Base-by-base conservation (phyloP, 352 stramenopile species). In the Phytophthora rubi region DNA sequence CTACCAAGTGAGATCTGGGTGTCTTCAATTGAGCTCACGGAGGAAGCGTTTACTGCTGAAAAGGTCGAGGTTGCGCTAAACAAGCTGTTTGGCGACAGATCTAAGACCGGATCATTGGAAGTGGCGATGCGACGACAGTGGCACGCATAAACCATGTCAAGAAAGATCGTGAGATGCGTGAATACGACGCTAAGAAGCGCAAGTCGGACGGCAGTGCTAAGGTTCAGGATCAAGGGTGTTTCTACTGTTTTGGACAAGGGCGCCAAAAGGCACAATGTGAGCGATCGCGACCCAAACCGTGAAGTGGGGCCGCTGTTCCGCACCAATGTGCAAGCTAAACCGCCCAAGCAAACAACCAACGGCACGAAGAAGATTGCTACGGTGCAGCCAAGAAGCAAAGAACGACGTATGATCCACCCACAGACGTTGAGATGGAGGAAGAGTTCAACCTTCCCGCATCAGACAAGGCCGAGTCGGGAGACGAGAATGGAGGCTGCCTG, bases 181-280 rank as follows among this genome's bases (percentile, higher is more conserved):
- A 10, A 42, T 42, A 16, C 10, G 6, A 8, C 6, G 9, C 15
- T 6, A 45, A n/a, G 37, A 45, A 45, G 37, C 37, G 37, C 4
- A 45, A 45, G 10, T n/a, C 10, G 15, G 37, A 45, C 15, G 12
- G 0, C 10, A 18, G 5, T 3, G 6, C 37, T 3, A n/a, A n/a
- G 15, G 12, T 8, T 15, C 3, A n/a, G 15, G 15, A n/a, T 16
- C 12, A 35, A 6, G 65, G 9, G 62, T 61, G 59, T 9, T 68
- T 63, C 4, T 66, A 71, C 28, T 57, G 66, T 5, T 48, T 67
- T 30, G 4, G 66, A 6, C 3, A 1, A 37, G 56, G 56, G 2
- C 68, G 67, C 39, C 53, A 30, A 12, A 75, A 71, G 30, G 1
- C 33, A 0, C 9, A 59, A 6, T 75, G 68, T 15, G 30, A 54